Base-by-base conservation (phyloP, 1,284 basidiomycete genomes). In the Hypsizygus ulmarius region DNA sequence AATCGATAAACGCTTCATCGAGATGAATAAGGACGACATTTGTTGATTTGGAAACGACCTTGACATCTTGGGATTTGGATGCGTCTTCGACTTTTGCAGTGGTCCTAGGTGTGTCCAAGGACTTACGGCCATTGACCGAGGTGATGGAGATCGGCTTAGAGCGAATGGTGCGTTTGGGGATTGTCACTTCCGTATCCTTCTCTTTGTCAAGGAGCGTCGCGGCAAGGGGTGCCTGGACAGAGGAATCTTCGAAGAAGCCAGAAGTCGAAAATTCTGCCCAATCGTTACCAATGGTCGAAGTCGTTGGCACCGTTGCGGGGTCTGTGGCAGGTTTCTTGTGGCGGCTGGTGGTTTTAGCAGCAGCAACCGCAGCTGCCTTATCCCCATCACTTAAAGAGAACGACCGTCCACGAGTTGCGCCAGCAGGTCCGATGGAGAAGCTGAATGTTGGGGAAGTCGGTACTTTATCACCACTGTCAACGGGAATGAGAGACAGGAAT, bases 1-100 rank as follows among this genome's bases (percentile, higher is more conserved):
- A 88, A 62, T 89, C 87, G 47, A 87, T 66, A 61, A 89, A 89
- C 1, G 84, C 84, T 59, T 89, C 86, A 57, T 89, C 87, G 5
- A 89, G 60, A 52, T 80, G 74, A n/a, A 81, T 64, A 28, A 78
- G 52, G 16, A 73, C 69, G 4, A 82, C 65, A 9, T 67, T 62
- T 0, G 73, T 71, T 14, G 74, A 68, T 58, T 66, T 77, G 14
- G 73, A 71, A 36, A 67, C 44, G 12, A 65, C 49, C 32, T 63
- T 59, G 14, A 49, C 48, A 28, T 58, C 46, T 51, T 47, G 38
- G n/a, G 34, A 18, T 18, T 34, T 16, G 16, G 43, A 34, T 36
- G 39, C 37, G 18, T 45, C 49, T 25, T 55, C 42, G 14, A 45
- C 32, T 14, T 50, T 47, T 28, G 53, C 25, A 12, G 46, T 32